Percentiles rank a stretch among this genome's conserved stretches.
These are phyloP conservation scores for Cochlearia excelsa DNA, from an alignment of 345 rosid genomes.

Conservation along the genomic window DNA sequence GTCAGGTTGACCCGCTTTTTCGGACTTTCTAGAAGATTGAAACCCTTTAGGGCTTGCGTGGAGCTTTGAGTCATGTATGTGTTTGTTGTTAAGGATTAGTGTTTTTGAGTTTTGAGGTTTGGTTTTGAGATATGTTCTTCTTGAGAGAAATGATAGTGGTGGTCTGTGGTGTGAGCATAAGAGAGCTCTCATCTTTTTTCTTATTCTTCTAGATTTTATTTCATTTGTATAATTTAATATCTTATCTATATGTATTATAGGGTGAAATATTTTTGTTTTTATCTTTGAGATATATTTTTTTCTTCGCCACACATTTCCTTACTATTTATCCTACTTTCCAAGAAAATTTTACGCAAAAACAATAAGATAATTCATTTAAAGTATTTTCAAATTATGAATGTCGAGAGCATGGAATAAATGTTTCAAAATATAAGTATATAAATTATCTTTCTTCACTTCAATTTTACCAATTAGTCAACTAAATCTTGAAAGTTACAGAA, in stretches of 20 bases:
- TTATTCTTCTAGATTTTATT: constrained; percentile 1
- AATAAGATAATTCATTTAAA: not conserved
- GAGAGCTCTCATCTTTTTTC: constrained; percentile 43
- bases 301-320: constrained; percentile 20
- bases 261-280: constrained; percentile 20
- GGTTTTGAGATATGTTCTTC: constrained; percentile 26
- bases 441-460: not conserved
- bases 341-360: not conserved
- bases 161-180: constrained; percentile 30
- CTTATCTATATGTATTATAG: constrained; percentile 31
- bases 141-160: constrained; percentile 30
- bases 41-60: constrained; percentile 55
- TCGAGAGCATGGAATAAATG: too few species aligned
- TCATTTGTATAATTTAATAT: constrained; percentile 4
- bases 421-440: too few species aligned
- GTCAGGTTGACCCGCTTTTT: constrained; percentile 13
- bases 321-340: constrained; percentile 15
- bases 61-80: constrained; percentile 27
- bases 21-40: constrained; percentile 16
- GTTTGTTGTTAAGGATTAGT: constrained; percentile 16
- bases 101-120: constrained; percentile 10
- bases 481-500: not conserved
- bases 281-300: constrained; percentile 13
- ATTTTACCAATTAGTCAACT: not conserved
- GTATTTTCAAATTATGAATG: not conserved